Conservation (phyloP, 495 filamentous ascomycete genomes). For the Opeltia flavorubescens region DNA sequence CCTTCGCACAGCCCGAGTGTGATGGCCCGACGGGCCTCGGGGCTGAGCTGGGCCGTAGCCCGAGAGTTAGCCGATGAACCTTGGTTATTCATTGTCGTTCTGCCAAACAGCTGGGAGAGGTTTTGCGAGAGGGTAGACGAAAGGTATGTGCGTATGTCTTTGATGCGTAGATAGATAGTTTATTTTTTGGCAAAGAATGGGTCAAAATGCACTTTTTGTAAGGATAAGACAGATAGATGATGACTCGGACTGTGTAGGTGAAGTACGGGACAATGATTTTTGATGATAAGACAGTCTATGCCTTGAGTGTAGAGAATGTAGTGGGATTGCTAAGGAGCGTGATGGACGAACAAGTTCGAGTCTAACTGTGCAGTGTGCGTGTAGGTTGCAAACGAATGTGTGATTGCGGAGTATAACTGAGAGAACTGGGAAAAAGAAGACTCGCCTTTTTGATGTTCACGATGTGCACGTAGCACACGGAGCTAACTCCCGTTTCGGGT, state of each 20-base stretch:
- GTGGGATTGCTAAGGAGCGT: neutral
- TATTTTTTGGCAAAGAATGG: too few relatives aligned
- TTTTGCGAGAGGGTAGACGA: too few relatives aligned
- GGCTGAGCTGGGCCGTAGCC: neutral
- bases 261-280: neutral
- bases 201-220: too few relatives aligned
- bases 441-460: neutral
- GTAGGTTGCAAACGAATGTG: too few relatives aligned
- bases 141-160: too few relatives aligned
- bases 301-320: neutral
- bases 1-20: neutral
- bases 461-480: neutral
- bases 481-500: neutral
- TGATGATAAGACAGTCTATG: too few relatives aligned
- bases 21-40: neutral
- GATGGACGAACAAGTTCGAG: neutral
- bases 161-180: too few relatives aligned
- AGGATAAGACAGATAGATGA: neutral
- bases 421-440: too few relatives aligned
- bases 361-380: too few relatives aligned
- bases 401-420: too few relatives aligned
- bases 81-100: neutral
- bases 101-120: neutral
- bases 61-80: neutral
- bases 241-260: too few relatives aligned